phyloP scores from a whole-genome alignment of 2,329 filamentous ascomycete genomes.

The Thelonectria blattea region DNA sequence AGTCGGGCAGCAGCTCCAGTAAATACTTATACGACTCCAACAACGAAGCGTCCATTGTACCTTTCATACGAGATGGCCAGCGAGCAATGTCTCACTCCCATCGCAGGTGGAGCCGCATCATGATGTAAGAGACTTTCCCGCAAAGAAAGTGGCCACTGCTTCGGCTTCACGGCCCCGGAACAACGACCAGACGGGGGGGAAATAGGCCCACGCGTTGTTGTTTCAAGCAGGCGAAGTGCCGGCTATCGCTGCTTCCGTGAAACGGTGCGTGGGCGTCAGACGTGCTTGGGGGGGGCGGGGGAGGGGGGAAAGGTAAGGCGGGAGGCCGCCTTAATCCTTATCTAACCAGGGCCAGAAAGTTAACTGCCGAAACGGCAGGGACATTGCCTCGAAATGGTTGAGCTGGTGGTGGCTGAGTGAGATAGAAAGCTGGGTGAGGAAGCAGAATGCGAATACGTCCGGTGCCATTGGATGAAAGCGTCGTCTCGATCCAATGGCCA shows the following conservation, averaged over 20 bases:
- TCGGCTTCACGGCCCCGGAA: background rate
- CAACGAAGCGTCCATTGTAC: background rate
- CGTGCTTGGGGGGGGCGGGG: no score
- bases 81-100: background rate
- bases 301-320: background rate
- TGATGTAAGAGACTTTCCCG: constrained; percentile 2
- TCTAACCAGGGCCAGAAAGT: background rate
- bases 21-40: background rate
- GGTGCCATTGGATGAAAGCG: background rate
- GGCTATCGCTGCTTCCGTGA: background rate
- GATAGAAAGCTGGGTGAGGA: background rate
- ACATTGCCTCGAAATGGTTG: background rate
- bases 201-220: background rate
- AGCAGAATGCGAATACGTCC: background rate
- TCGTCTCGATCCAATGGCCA: background rate
- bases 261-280: background rate
- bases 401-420: background rate
- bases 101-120: background rate
- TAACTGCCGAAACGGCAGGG: background rate
- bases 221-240: background rate
- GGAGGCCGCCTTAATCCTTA: background rate
- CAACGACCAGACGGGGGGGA: background rate
- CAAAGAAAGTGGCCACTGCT: background rate
- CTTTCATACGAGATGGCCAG: background rate
- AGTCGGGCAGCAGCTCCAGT: background rate